Base-by-base conservation (phyloP, 352 stramenopile species). In the Pythium myriotylum region DNA sequence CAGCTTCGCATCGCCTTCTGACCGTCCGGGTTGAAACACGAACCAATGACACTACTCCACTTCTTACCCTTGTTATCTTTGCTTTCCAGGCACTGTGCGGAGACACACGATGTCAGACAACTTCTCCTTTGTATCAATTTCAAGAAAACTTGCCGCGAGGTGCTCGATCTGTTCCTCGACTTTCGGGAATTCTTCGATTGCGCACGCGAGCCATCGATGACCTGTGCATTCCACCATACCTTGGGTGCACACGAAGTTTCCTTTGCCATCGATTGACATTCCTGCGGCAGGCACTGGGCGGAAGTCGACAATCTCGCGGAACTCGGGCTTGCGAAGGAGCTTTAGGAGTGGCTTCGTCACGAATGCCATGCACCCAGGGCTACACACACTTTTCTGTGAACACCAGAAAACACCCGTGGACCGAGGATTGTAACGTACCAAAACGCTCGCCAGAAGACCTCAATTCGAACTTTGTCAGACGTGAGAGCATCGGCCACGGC, bases 201-300 rank as follows among this genome's bases (percentile, higher is more conserved):
- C 81, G 51, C 86, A 94, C 60, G 81, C 89, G 40, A 94, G 73
- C 78, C 81, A 94, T 48, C 83, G 83, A 65, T 94, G 86, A 10
- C 81, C 86, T 41, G 81, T 62, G 55, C 86, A 94, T 58, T 94
- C 86, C 17, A 89, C 68, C 42, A 78, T 69, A 14, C 86, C 86
- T 58, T 79, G 76, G 49, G 67, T 79, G 52, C 86, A 94, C 13
- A 86, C 71, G 55, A 92, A 91, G 10, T 84, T 79, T 17, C 84
- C 80, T 22, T 77, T 68, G 20, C 53, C 55, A 33, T 91, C 82
- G 19, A 79, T 60, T 32, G 59, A 81, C 27, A 74, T 91, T 12
- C 86, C 86, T 22, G 84, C 84, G n/a, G 81, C 84, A 16, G 81
- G 86, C 39, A 86, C 81, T n/a, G 81, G 82, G 46, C 64, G 56